These are phyloP conservation scores for Fusarium nisikadoi DNA, from an alignment of 2,329 filamentous ascomycete species.

Conservation along the genomic window DNA sequence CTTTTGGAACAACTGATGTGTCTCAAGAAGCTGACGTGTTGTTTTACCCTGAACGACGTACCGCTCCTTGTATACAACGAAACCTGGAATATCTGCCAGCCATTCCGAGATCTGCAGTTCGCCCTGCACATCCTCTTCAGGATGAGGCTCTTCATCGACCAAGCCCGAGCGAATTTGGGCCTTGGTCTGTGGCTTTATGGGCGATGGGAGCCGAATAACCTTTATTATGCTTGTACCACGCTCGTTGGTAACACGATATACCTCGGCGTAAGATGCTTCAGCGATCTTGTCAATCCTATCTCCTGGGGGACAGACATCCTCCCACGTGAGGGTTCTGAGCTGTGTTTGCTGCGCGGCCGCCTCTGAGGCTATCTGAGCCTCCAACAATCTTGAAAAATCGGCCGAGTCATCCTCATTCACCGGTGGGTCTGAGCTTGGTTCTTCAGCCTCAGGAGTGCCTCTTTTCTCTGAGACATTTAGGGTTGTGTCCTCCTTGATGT, in stretches of 20 bases:
- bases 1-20: slow-evolving; percentile 68
- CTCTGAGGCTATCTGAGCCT: slow-evolving; percentile 29
- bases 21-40: slow-evolving; percentile 64
- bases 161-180: slow-evolving; percentile 63
- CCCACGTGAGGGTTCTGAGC: slow-evolving; percentile 63
- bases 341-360: slow-evolving; percentile 39
- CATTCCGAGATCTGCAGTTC: slow-evolving; percentile 72
- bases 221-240: slow-evolving; percentile 73
- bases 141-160: slow-evolving; percentile 68
- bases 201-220: slow-evolving; percentile 68
- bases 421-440: not conserved
- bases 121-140: slow-evolving; percentile 64
- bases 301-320: slow-evolving; percentile 64
- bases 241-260: slow-evolving; percentile 70
- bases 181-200: slow-evolving; percentile 68
- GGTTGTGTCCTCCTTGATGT: slow-evolving; percentile 2
- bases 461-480: not conserved
- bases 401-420: slow-evolving; percentile 4
- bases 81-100: slow-evolving; percentile 71
- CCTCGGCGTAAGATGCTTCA: slow-evolving; percentile 73
- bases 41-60: slow-evolving; percentile 69
- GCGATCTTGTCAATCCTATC: slow-evolving; percentile 71
- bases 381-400: not conserved
- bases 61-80: slow-evolving; percentile 73
- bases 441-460: not conserved